These are phyloP conservation scores for Backusella australiensis DNA, from an alignment of 192 early-diverging fungal genomes.

Conservation along the genomic window DNA sequence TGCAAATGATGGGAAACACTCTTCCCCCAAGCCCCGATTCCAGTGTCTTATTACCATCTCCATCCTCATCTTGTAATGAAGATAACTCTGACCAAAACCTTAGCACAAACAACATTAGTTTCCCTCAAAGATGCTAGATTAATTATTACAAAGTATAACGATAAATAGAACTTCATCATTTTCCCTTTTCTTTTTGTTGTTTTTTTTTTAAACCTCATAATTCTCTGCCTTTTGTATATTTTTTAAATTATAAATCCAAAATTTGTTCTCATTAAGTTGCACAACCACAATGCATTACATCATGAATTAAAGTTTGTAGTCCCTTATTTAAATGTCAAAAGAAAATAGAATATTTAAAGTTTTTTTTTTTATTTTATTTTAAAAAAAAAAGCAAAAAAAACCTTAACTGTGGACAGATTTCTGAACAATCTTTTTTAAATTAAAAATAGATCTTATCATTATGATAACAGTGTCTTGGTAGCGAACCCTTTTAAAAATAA, in stretches of 20 bases:
- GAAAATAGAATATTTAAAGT: background rate
- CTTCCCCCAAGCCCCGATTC: constrained; percentile 7
- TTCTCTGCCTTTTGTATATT: background rate
- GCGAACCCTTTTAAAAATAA: background rate
- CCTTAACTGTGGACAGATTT: background rate
- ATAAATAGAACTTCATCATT: background rate
- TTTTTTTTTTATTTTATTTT: too few relatives aligned
- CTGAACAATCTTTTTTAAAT: background rate
- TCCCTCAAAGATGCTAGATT: background rate
- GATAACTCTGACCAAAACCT: background rate
- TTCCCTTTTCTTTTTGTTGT: background rate
- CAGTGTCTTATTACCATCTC: background rate
- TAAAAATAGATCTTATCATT: background rate
- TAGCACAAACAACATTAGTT: background rate
- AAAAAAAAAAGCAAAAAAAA: background rate
- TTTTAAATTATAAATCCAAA: background rate
- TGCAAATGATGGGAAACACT: background rate
- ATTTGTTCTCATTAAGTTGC: background rate
- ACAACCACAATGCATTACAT: background rate
- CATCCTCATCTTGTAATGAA: background rate
- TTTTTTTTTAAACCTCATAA: background rate
- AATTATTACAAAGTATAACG: background rate
- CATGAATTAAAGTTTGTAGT: background rate
- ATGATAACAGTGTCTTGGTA: background rate
- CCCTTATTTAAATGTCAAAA: background rate